Conservation (phyloP, 2,329 filamentous ascomycete species). For the Tolypocladium ovalisporum region DNA sequence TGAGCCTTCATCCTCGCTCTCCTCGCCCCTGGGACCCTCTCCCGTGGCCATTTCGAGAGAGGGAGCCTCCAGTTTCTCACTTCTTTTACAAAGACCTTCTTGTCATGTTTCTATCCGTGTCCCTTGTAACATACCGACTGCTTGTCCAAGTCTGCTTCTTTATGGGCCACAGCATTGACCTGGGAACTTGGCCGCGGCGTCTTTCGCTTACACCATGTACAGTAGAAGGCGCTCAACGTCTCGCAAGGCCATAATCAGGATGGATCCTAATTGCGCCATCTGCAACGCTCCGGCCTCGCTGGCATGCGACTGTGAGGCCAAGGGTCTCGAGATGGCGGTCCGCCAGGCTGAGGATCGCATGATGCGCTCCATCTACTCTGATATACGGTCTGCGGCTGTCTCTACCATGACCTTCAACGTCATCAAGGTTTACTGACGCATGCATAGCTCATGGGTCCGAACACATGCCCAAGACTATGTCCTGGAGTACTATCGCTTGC, state of each 20-base stretch:
- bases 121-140: conserved; percentile 1
- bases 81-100: background rate
- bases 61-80: conserved; percentile 6
- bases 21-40: conserved; percentile 16
- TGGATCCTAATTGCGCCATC: conserved; percentile 61
- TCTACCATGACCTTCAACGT: background rate
- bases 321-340: conserved; percentile 51
- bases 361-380: conserved; percentile 51
- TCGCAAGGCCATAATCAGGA: conserved; percentile 43
- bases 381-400: conserved; percentile 44
- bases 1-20: conserved; percentile 8
- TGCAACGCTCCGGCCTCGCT: conserved; percentile 48
- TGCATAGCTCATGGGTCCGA: conserved; percentile 48
- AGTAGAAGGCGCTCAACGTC: conserved; percentile 28
- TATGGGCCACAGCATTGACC: background rate
- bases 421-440: background rate
- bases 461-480: conserved; percentile 58
- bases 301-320: conserved; percentile 56
- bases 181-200: background rate
- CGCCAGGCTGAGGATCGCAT: conserved; percentile 52
- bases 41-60: conserved; percentile 15
- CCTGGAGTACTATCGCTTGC: conserved; percentile 51
- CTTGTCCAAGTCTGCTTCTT: background rate
- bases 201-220: conserved; percentile 35
- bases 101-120: background rate